Base-by-base conservation (phyloP, 2,329 filamentous ascomycete species). In the Talaromyces islandicus region DNA sequence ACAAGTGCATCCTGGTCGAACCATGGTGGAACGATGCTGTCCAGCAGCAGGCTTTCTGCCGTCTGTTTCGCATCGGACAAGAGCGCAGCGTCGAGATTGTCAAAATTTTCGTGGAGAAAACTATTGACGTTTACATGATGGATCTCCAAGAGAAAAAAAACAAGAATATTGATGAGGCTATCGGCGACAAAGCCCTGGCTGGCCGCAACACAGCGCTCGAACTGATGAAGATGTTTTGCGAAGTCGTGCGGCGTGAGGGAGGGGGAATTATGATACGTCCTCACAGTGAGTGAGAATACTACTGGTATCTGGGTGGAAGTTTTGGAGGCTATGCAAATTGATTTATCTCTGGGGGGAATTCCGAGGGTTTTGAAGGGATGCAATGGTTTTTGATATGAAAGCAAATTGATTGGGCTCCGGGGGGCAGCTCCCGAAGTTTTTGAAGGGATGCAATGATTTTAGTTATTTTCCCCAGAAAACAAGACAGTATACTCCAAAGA, bases 61-160 rank as follows among this genome's bases (percentile, higher is more conserved):
- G 89, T 0, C 82, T 90, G 0, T 83, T 82, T 65, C 80, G 89
- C 5, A 85, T 87, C 2, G 88, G 88, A 0, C 89, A 93, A 63
- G 63, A 68, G 0, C 82, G 86, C 48, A 75, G 83, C 35, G 86
- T 87, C 0, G 75, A 83, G 11, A 80, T 89, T 60, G 79, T 83
- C 0, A 79, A 85, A 0, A 77, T 91, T 35, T 71, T 85, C 0
- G 77, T 86, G 0, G 71, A 76, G 1, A 75, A 81, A 4, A 83
- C 80, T 0, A 82, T 90, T 5, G 88, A 92, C 61, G 75, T 81
- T 10, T 74, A 79, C 0, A 75, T 91, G 3, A 68, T 80, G 0
- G 53, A 70, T 0, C 77, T 90, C 63, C 88, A 91, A 61, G 61
- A 76, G 0, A 57, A 66, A 0, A 91, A 91, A 60, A 72, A 65